A percentile compares a stretch with the other conserved stretches of the same genome.
Evolutionary conservation across 768 basidiomycete genomes (phyloP).

Genomic region (Tylopilus sp.): DNA sequence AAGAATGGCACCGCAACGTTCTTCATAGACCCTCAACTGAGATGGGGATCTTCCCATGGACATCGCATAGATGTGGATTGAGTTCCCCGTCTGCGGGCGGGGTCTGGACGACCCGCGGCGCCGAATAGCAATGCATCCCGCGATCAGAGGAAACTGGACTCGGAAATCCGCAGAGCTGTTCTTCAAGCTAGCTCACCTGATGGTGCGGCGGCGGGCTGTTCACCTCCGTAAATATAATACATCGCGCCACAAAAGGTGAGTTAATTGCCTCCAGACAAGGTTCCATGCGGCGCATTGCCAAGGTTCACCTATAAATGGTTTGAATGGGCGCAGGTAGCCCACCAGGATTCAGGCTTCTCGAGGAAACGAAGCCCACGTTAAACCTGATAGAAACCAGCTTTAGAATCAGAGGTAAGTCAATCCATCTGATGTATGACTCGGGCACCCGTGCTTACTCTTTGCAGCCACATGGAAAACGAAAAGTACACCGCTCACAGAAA

Average conservation of each 20-base stretch:
- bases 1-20: background rate
- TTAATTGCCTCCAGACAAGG: background rate
- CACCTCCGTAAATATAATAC: background rate
- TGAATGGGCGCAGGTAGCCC: background rate
- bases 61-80: background rate
- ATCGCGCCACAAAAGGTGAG: background rate
- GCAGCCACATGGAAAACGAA: slow-evolving; percentile 17
- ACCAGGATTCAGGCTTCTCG: background rate
- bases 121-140: background rate
- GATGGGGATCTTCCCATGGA: background rate
- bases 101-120: background rate
- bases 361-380: background rate
- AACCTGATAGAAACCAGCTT: background rate
- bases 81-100: background rate
- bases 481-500: slow-evolving; percentile 9
- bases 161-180: background rate
- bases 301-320: slow-evolving; percentile 7
- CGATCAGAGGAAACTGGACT: background rate
- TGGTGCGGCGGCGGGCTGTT: slow-evolving; percentile 1
- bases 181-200: background rate
- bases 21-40: background rate
- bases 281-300: background rate
- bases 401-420: slow-evolving; percentile 1
- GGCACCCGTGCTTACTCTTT: background rate
- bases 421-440: background rate